These are phyloP conservation scores for Strigomonas culicis DNA, from an alignment of 208 protist genomes.

Conservation along the genomic window DNA sequence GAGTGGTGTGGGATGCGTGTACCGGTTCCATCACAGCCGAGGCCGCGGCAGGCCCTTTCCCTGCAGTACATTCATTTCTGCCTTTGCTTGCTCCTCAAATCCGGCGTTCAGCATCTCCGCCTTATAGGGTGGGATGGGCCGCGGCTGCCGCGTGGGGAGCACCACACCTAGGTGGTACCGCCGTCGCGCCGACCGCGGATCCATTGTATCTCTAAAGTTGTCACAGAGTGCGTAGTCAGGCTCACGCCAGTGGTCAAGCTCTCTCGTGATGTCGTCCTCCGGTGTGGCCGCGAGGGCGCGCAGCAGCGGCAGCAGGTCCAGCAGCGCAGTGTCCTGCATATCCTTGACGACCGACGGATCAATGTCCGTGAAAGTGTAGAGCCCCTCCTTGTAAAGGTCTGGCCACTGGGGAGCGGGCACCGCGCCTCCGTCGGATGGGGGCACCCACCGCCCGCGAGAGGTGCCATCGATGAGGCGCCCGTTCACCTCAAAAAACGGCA, in stretches of 20 bases:
- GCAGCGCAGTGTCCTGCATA: slow-evolving; percentile 47
- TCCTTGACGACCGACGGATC: slow-evolving; percentile 41
- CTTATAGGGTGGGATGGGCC: slow-evolving; percentile 51
- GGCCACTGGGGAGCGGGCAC: no score
- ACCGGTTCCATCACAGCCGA: no score
- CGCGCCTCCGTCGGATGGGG: no score
- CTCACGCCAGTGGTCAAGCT: slow-evolving; percentile 83
- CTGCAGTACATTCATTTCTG: slow-evolving; percentile 11
- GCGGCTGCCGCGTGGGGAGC: slow-evolving; percentile 22
- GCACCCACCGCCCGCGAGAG: slow-evolving; percentile 21
- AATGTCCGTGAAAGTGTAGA: slow-evolving; percentile 27
- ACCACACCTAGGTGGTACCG: slow-evolving; percentile 46
- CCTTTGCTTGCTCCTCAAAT: slow-evolving; percentile 51
- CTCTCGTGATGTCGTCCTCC: slow-evolving; percentile 37
- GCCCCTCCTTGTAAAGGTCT: slow-evolving; percentile 18
- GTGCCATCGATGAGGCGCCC: slow-evolving; percentile 42
- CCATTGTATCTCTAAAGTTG: slow-evolving; percentile 76
- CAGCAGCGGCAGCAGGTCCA: slow-evolving; percentile 73
- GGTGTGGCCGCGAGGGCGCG: slow-evolving; percentile 46
- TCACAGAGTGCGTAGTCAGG: slow-evolving; percentile 72
- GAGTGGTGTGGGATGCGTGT: no score
- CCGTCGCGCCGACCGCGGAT: slow-evolving; percentile 45
- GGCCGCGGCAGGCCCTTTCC: no score
- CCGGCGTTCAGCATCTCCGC: slow-evolving; percentile 39
- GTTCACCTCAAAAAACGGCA: slow-evolving; percentile 54